Evolutionary conservation across 2,329 filamentous ascomycete species (phyloP), one percentile per base, ranked within the genome.

Genomic region (Sporothrix inflata): DNA sequence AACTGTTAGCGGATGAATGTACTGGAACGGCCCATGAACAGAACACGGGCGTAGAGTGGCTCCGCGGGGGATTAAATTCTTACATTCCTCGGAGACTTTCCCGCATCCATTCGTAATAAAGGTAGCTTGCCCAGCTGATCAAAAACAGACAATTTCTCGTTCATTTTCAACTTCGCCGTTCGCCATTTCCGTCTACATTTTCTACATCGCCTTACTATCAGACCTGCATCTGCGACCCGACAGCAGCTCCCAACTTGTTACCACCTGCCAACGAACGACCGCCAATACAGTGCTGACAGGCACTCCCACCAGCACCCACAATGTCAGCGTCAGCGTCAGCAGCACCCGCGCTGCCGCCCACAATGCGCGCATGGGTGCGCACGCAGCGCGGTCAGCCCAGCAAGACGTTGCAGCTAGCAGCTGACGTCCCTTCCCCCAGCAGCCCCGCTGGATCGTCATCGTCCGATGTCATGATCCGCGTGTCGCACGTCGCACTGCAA

Each of bases 401-500:
- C 19, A 63, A n/a, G 8, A 12, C 60, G 7, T 66, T 73, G 16
- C 27, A 53, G 70, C 60, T 73, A 30, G 60, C n/a, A 9, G n/a
- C 19, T 14, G 42, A 42, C 34, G 7, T 72, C 11, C 57, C 66
- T 12, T 53, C 40, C 30, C 72, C 72, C 5, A 53, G 42, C 55
- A 34, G 40, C 6, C 72, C 72, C 40, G n/a, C 57, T 4, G 70
- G 66, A 9, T 49, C 42, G 7, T 21, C 47, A 6, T 73, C 72
- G 42, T 34, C 71, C 14, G 75, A 79, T 49, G 72, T 81, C 65
- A 76, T 81, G 61, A 68, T 81, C 70, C 77, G 74, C 63, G 75
- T 81, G 42, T 76, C 78, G 14, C 76, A 81, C 75, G 78, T 79
- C 4, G 75, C 80, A 38, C 77, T 81, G 49, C 81, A 82, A 72